Conservation (phyloP, 2,329 filamentous ascomycete species). For the Fusarium armeniacum region DNA sequence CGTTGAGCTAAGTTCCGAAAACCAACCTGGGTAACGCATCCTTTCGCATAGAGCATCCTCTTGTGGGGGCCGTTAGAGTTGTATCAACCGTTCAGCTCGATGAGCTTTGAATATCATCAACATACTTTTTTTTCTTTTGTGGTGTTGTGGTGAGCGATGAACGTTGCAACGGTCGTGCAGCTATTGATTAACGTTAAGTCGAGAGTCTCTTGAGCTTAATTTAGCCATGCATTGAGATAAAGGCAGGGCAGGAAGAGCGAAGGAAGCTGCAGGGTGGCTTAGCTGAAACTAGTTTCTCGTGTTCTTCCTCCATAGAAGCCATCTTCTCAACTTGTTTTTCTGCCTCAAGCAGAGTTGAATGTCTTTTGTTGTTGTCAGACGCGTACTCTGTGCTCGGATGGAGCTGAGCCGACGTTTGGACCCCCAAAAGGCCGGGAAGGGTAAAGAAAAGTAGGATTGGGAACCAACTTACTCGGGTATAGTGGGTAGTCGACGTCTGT, state of each 20-base stretch:
- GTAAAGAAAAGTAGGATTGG: background rate
- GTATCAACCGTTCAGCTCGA: background rate
- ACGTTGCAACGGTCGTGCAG: background rate
- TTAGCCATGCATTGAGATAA: background rate
- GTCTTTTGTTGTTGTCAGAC: background rate
- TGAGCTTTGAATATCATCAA: background rate
- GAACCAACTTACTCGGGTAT: background rate
- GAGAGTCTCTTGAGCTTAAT: constrained; percentile 4
- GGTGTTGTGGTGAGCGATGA: background rate
- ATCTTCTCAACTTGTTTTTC: background rate
- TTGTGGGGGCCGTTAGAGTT: background rate
- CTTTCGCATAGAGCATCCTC: constrained; percentile 2
- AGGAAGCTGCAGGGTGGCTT: background rate
- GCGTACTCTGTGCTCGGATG: background rate
- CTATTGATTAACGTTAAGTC: background rate
- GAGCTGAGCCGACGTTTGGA: background rate
- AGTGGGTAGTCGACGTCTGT: background rate
- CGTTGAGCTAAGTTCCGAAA: constrained; percentile 19
- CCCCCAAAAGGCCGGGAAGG: constrained; percentile 1
- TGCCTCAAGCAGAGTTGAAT: background rate
- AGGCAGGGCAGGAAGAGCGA: background rate
- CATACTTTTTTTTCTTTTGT: background rate
- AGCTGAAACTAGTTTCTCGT: constrained; percentile 12
- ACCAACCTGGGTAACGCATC: background rate
- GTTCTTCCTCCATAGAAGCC: background rate